These are phyloP conservation scores for Pythium utonaiense DNA, from an alignment of 352 stramenopile genomes.

Conservation along the genomic window DNA sequence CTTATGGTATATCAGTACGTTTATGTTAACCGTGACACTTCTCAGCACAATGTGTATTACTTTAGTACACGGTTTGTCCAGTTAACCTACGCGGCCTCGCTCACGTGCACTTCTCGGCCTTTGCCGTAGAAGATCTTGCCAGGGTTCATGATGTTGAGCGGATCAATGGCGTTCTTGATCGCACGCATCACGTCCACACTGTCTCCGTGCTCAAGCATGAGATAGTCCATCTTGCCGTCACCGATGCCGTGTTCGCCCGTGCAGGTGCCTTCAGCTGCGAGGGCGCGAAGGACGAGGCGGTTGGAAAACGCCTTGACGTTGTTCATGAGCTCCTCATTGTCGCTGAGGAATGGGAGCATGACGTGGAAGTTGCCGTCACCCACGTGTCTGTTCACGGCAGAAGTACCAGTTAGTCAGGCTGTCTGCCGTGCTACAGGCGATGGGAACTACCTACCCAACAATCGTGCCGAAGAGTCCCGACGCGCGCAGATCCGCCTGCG, in stretches of 20 bases:
- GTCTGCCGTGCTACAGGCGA: too few species aligned
- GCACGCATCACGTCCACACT: conserved; percentile 91
- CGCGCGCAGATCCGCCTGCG: conserved; percentile 87
- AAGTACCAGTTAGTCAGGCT: too few species aligned
- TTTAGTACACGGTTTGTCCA: too few species aligned
- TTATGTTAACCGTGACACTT: too few species aligned
- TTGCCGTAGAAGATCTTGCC: conserved; percentile 93
- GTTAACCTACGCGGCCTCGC: conserved; percentile 7
- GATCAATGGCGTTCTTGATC: conserved; percentile 95
- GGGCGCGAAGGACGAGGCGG: conserved; percentile 76
- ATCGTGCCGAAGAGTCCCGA: conserved; percentile 90
- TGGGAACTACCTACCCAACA: conserved; percentile 54
- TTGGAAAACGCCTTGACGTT: conserved; percentile 89
- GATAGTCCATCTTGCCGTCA: conserved; percentile 89
- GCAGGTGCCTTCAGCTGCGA: conserved; percentile 93
- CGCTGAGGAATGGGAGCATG: conserved; percentile 90
- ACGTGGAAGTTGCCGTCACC: conserved; percentile 98
- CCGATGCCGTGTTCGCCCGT: conserved; percentile 98
- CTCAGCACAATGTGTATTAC: too few species aligned
- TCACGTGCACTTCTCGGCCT: conserved; percentile 14
- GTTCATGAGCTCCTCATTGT: conserved; percentile 82
- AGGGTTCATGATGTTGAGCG: conserved; percentile 96
- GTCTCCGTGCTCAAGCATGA: conserved; percentile 81
- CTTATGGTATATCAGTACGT: too few species aligned
- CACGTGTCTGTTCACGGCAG: conserved; percentile 74